Evolutionary conservation across 306 rosid species (phyloP), one percentile per base, ranked within the genome.

Genomic region (Notholithocarpus densiflorus): DNA sequence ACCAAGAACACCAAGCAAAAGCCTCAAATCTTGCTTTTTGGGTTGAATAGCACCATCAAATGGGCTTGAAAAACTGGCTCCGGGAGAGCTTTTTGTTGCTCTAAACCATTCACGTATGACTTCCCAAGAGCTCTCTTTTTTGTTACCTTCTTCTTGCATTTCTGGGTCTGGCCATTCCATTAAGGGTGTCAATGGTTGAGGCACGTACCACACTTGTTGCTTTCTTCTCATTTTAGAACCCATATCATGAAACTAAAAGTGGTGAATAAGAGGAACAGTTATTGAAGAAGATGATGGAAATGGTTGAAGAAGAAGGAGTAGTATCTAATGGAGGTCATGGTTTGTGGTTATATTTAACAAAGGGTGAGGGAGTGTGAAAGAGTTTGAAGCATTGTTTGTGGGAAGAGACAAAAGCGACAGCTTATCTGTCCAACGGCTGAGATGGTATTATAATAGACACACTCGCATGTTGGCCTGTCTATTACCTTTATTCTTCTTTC

Each of bases 161-260:
- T 89, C 97, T 5, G 97, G 96, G 86, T 91, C 94, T 0, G 98
- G 98, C 2, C 98, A 97, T 91, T 95, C 98, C 90, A 92, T 88
- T 27, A 95, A 82, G 1, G 98, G 98, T 37, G 98, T 90, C 81
- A 95, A 72, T 56, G 91, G 97, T 65, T 95, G 98, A 34, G 98
- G 89, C 48, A 91, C 90, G 51, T 68, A 68, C 98, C 97, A 95
- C 57, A 84, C 87, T 64, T 88, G 92, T 77, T 90, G 88, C 51
- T 68, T 68, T 86, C 91, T 93, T 34, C 98, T 79, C 6, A 90
- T 78, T 77, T 88, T 94, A 0, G 98, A 94, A 71, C 88, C 89
- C 98, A 90, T 90, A 4, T 6, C 40, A 26, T 24, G 68, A 4
- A 40, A 40, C 45, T 40, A 40, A 8, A 40, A 7, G 45, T 40